phyloP scores from a whole-genome alignment of 148 eudicot genomes.

The Nepenthes mirabilis region DNA sequence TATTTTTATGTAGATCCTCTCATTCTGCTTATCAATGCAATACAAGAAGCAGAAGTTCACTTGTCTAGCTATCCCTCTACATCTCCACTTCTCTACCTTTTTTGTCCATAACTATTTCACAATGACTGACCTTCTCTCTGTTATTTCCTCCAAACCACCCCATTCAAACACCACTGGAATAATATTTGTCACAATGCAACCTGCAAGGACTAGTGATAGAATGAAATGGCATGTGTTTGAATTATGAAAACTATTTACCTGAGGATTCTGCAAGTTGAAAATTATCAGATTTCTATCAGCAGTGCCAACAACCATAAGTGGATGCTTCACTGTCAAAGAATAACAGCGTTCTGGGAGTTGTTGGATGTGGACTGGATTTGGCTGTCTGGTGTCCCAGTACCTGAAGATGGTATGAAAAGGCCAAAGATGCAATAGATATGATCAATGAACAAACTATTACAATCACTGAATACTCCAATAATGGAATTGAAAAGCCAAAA shows the following conservation, averaged over 20 bases:
- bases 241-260: conserved; percentile 25
- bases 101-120: too few relatives aligned
- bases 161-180: too few relatives aligned
- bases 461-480: background rate
- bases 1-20: too few relatives aligned
- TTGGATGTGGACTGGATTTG: conserved; percentile 62
- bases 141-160: too few relatives aligned
- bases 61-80: too few relatives aligned
- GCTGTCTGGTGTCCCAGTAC: conserved; percentile 92
- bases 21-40: too few relatives aligned
- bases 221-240: too few relatives aligned
- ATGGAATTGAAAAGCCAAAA: background rate
- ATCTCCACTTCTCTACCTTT: too few relatives aligned
- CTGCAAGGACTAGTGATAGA: too few relatives aligned
- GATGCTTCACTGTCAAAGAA: conserved; percentile 68
- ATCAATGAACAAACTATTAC: background rate
- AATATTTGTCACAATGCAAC: too few relatives aligned
- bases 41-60: too few relatives aligned
- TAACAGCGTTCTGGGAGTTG: conserved; percentile 95
- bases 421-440: background rate
- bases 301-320: conserved; percentile 92
- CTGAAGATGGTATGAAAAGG: conserved; percentile 18
- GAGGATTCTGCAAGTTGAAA: conserved; percentile 82
- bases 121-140: too few relatives aligned
- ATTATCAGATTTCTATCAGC: conserved; percentile 80